Base-by-base conservation (phyloP, 805 yeast species). In the Lipomyces starkeyi region DNA sequence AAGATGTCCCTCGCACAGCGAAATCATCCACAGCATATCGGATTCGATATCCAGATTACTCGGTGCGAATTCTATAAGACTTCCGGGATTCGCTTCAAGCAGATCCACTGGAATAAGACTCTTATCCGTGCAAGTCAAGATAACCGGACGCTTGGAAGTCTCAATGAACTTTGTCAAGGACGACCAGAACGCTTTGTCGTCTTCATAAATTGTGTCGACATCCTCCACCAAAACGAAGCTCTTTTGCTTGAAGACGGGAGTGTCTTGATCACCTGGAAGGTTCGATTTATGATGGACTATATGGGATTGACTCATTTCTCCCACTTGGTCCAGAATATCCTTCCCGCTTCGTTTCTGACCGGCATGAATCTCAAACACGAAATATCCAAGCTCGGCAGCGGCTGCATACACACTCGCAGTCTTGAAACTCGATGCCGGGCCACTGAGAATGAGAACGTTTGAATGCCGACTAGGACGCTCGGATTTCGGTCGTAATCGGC, bases 191-290 rank as follows among this genome's bases (percentile, higher is more conserved):
- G 87, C 87, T 65, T 85, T 86, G 74, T 95, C 98, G 54, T 84
- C 86, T 63, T 87, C 91, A 74, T 89, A 91, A 22, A 93, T 76
- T 11, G 91, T 81, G 76, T 94, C 97, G 54, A 91, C 93, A 74
- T 94, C 97, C 73, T 93, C 97, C 66, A 94, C 82, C 43, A 95
- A 78, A 3, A 95, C 88, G 5, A 92, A 80, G 7, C 94, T 93
- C 67, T 86, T 83, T 67, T 84, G 87, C 61, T 84, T 84, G 17
- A 34, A 35, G 3, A 34, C 59, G 27, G 49, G 58, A 22, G 20
- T 14, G 8, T 40, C 53, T 1, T 37, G 55, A 14, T 47, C 47
- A 6, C 25, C 29, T n/a, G 58, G 34, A 22, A 17, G 55, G 5
- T 3, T n/a, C n/a, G 52, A 54, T 40, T 62, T 65, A 29, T 54